Base-by-base conservation (phyloP, 352 stramenopile species). In the Phytophthora hybrid region DNA sequence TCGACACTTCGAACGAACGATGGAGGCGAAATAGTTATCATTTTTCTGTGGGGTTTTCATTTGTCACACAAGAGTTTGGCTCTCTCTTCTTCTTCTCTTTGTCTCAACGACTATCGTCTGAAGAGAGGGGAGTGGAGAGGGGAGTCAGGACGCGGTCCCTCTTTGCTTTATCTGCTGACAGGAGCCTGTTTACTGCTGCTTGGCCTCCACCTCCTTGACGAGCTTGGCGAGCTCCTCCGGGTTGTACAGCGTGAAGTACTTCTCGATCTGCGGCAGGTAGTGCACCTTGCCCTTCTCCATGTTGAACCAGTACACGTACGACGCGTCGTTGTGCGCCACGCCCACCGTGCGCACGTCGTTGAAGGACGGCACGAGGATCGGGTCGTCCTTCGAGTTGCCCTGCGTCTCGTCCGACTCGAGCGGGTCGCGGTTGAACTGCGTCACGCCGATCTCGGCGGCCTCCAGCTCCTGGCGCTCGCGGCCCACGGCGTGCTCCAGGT, bases 171-270 rank as follows among this genome's bases (percentile, higher is more conserved):
- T 41, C 34, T 41, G 34, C 34, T 10, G 7, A 41, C 34, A 11
- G 29, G 8, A 29, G 49, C 16, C 29, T 23, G 14, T 49, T 82
- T 93, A 88, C 65, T 92, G 72, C 75, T 93, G 81, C 85, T 93
- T 93, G 77, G 84, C 82, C 76, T 95, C 86, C 73, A 93, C 87
- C 59, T 95, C 87, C 84, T 95, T 91, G 71, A 95, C 80, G 54
- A 93, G 82, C 82, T 91, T 70, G 55, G 88, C 85, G 51, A 95
- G 82, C 69, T 93, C 87, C 75, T 91, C 84, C n/a, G 88, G 87
- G 85, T 96, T 95, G 86, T 95, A 94, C 34, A 96, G 82, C 90
- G 92, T 79, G 83, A 96, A 96, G 82, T 96, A 96, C 88, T 96
- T 96, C 76, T 93, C 87, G 72, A 95, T 92, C 74, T 83, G 74